Base-by-base conservation (phyloP, 179 eudicot genomes). In the Carnegiea gigantea region DNA sequence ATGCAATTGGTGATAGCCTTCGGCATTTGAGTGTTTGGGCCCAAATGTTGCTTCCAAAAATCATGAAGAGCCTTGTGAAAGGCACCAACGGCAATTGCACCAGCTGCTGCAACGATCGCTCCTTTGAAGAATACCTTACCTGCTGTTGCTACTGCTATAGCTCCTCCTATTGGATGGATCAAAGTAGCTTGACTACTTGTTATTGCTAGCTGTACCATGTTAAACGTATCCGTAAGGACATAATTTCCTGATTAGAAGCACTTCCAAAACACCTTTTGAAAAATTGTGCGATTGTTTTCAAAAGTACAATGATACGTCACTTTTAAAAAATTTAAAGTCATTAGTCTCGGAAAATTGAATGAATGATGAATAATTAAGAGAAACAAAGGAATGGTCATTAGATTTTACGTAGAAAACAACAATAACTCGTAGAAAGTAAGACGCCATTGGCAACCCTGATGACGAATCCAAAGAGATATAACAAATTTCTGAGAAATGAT, bases 21-120 rank as follows among this genome's bases (percentile, higher is more conserved):
- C 26, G 84, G 84, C 81, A 82, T 77, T 57, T 70, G 77, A 7
- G 84, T 77, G 46, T 82, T 71, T 2, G 54, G 64, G 9, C 84
- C 81, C 53, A 82, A 40, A 6, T 77, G 77, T 70, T 71, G 23
- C 36, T 71, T 77, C 84, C 84, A 82, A 71, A 53, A 77, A 1
- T 82, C 77, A 57, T 77, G 77, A 76, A 76, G 36, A 26, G 62
- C 23, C 48, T 53, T 76, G 11, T 75, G 62, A 54, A 76, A n/a
- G 48, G 46, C 67, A 30, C 48, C 78, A 53, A 40, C 48, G 15
- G 67, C 48, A 26, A 18, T 54, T 0, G 59, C 20, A 54, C 30
- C 9, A 28, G 78, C 67, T 15, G 78, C 78, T 9, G 64, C 62
- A 5, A 15, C 6, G 18, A 49, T 28, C 6, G 78, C 78, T 5